Evolutionary conservation across 179 eudicot species (phyloP), one percentile per base, ranked within the genome.

Genomic region (Beta macrorhiza): DNA sequence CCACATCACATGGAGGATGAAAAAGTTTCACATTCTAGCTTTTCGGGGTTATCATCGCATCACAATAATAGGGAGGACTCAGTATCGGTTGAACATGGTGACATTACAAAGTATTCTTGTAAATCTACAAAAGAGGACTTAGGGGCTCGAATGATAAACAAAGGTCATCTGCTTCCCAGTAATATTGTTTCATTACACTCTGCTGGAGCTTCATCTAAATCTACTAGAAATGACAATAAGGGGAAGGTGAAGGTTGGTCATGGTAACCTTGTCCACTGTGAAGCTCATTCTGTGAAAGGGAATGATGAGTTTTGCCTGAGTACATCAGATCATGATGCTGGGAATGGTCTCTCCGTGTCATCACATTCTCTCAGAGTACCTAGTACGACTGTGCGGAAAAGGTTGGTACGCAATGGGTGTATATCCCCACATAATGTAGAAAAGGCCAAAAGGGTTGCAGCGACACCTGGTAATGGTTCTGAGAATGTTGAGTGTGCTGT

Each of bases 371-470:
- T 56, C 44, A 76, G 82, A 68, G 80, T 84, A 65, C 86, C 90
- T 59, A 88, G 81, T 79, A 72, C 74, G 20, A 69, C 47, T 79
- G 83, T 84, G 77, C 87, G 83, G 77, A 92, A 87, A 87, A 90
- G 88, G 78, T 84, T 90, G 91, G 99, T 96, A 44, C 82, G 93
- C 42, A 91, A 91, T 89, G 98, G 99, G 80, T 91, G 90, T 84
- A 92, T 91, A 79, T 90, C 97, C 76, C 98, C 98, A 37, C 85
- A 65, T 64, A 94, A 91, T 82, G 87, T 91, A 79, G 92, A 85
- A 74, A 96, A 92, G 83, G 88, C 85, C 63, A 91, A 89, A 72
- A 84, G 76, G 71, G 51, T 78, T 62, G 83, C 84, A 72, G 92
- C 81, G 77, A 85, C 84, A 80, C 81, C 86, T 62, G 76, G 74